Evolutionary conservation across 371 early-diverging fungal genomes (phyloP), one percentile per base, ranked within the genome.

Genomic region (Sporodiniella umbellata): DNA sequence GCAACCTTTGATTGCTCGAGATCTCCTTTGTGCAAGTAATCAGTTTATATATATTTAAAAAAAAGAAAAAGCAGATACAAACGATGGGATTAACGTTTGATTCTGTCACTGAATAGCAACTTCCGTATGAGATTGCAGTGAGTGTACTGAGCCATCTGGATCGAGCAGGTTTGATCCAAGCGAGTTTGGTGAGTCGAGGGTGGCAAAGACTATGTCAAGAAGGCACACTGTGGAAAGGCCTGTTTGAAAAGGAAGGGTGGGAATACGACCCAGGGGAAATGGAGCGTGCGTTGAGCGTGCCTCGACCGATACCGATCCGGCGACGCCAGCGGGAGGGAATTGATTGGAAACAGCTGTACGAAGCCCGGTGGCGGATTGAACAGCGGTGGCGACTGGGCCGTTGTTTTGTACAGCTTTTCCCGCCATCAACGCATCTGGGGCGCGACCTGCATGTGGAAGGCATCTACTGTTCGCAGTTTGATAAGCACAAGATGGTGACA

Each of bases 381-480:
- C 45, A 45, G 3, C 48, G 74, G 12, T 77, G 78, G 78, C 42
- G 30, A 18, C 21, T 39, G 0, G 72, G 73, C 0, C 37, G 48
- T 14, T 85, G 75, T 39, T 68, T 69, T 6, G 61, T 75, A 11
- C 72, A 72, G 24, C 60, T 71, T 57, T 64, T 39, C 15, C 58
- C 40, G 40, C 63, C 23, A 58, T 53, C 17, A 63, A 60, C 23
- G 56, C 83, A 8, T 33, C 62, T 12, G 89, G 96, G 42, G 2
- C 14, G 43, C 2, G 70, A 72, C 19, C 87, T 95, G 1, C 99
- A 99, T 62, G 51, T 54, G 11, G 98, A 97, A 56, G 86, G 92
- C 43, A 93, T 99, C 6, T 94, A 99, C 58, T 95, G 96, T 54
- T 72, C 96, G 22, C 98, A 95, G 58, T 91, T 89, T 58, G 94